Percentiles rank a stretch among this genome's conserved stretches.
Evolutionary conservation across 805 yeast species (phyloP).

Genomic region (Wickerhamiella dianesei): DNA sequence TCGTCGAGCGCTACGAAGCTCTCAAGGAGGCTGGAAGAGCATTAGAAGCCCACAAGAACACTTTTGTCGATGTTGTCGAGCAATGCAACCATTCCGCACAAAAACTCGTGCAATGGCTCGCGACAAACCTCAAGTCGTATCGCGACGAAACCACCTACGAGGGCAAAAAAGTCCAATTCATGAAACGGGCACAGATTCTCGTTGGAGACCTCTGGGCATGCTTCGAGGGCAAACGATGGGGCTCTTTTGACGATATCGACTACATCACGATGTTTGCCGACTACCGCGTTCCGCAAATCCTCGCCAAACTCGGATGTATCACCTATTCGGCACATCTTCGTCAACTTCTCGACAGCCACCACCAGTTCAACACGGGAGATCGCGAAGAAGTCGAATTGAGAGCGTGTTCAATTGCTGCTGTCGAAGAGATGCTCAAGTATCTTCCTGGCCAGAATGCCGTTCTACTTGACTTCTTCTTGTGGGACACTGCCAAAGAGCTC

Average conservation of each 20-base stretch:
- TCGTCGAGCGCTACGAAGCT: slow-evolving; percentile 24
- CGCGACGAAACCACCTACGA: slow-evolving; percentile 24
- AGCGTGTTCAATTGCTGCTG: slow-evolving; percentile 31
- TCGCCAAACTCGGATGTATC: slow-evolving; percentile 27
- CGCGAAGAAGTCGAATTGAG: slow-evolving; percentile 30
- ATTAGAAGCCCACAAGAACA: slow-evolving; percentile 9
- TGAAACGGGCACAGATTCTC: slow-evolving; percentile 33
- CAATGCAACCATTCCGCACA: slow-evolving; percentile 24
- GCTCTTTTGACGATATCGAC: slow-evolving; percentile 29
- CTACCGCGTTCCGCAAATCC: slow-evolving; percentile 34
- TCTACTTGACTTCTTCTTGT: slow-evolving; percentile 31
- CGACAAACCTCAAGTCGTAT: slow-evolving; percentile 24
- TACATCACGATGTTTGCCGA: slow-evolving; percentile 34
- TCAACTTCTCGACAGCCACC: slow-evolving; percentile 14
- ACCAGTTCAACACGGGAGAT: slow-evolving; percentile 23
- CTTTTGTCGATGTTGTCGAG: slow-evolving; percentile 20
- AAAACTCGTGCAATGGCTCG: slow-evolving; percentile 22
- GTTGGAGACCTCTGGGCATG: slow-evolving; percentile 34
- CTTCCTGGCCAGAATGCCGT: slow-evolving; percentile 26
- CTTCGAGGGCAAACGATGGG: slow-evolving; percentile 26
- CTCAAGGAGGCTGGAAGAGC: slow-evolving; percentile 28
- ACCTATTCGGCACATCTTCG: slow-evolving; percentile 23
- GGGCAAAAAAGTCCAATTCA: slow-evolving; percentile 22
- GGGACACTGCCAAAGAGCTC: slow-evolving; percentile 32
- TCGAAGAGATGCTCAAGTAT: slow-evolving; percentile 24